Conservation (phyloP, 2,329 filamentous ascomycete species). For the Remersonia thermophila region DNA sequence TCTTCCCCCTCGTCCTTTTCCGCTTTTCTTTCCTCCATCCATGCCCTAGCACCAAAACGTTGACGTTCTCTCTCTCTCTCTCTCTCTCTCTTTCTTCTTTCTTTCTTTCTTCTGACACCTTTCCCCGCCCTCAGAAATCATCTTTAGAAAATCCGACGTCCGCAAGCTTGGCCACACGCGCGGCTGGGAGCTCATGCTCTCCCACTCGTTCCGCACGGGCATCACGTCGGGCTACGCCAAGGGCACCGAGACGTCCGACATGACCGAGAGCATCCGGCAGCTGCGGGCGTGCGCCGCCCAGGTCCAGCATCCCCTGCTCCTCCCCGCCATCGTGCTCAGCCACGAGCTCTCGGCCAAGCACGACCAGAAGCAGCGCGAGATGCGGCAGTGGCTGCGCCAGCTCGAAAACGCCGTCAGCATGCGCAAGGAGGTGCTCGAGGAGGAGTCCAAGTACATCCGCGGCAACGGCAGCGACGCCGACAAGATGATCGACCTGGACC, state of each 20-base stretch:
- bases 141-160: constrained; percentile 55
- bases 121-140: constrained; percentile 20
- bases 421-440: constrained; percentile 46
- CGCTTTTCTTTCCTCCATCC: neutral
- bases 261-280: constrained; percentile 37
- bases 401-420: constrained; percentile 50
- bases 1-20: neutral
- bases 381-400: constrained; percentile 47
- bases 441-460: constrained; percentile 37
- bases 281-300: constrained; percentile 36
- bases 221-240: constrained; percentile 51
- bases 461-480: constrained; percentile 38
- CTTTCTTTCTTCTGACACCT: neutral
- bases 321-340: constrained; percentile 46
- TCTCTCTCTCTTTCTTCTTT: neutral
- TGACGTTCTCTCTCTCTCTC: too few species aligned
- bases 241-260: constrained; percentile 45
- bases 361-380: constrained; percentile 51
- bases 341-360: constrained; percentile 44
- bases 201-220: constrained; percentile 39
- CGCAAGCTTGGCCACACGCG: constrained; percentile 51
- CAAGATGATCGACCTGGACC: constrained; percentile 43
- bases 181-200: constrained; percentile 53
- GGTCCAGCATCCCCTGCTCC: constrained; percentile 44
- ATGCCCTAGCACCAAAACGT: too few species aligned